Conservation (phyloP, 768 basidiomycete genomes). For the Suillus placidus region DNA sequence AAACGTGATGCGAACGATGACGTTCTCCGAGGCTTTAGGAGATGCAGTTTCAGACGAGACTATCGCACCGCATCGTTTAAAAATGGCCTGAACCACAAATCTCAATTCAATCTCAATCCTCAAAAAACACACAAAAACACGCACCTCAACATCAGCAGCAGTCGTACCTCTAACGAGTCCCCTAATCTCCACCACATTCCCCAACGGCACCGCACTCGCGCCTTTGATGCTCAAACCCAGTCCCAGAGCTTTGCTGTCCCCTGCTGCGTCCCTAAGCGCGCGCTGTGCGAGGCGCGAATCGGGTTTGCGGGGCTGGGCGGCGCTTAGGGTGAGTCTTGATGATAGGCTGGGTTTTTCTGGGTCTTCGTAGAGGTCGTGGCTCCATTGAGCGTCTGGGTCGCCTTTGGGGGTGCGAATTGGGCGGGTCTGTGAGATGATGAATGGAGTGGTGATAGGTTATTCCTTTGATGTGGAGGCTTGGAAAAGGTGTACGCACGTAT, state of each 20-base stretch:
- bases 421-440: conserved; percentile 25
- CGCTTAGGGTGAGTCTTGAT: conserved; percentile 53
- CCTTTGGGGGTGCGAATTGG: conserved; percentile 64
- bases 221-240: conserved; percentile 66
- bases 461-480: conserved; percentile 6
- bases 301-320: conserved; percentile 49
- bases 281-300: conserved; percentile 58
- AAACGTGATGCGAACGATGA: conserved; percentile 73
- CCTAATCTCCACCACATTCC: conserved; percentile 75
- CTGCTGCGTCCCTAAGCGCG: conserved; percentile 65
- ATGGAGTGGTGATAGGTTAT: background rate
- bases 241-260: conserved; percentile 18
- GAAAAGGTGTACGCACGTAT: conserved; percentile 38
- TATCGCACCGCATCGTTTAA: conserved; percentile 76
- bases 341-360: conserved; percentile 58
- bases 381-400: conserved; percentile 67
- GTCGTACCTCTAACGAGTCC: conserved; percentile 79
- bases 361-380: conserved; percentile 69
- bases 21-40: conserved; percentile 34
- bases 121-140: background rate
- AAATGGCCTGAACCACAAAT: conserved; percentile 56
- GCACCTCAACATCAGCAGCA: conserved; percentile 70
- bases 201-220: conserved; percentile 50
- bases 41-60: conserved; percentile 39
- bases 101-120: background rate